These are phyloP conservation scores for Entoloma clypeatum DNA, from an alignment of 1,284 basidiomycete species.

Conservation along the genomic window DNA sequence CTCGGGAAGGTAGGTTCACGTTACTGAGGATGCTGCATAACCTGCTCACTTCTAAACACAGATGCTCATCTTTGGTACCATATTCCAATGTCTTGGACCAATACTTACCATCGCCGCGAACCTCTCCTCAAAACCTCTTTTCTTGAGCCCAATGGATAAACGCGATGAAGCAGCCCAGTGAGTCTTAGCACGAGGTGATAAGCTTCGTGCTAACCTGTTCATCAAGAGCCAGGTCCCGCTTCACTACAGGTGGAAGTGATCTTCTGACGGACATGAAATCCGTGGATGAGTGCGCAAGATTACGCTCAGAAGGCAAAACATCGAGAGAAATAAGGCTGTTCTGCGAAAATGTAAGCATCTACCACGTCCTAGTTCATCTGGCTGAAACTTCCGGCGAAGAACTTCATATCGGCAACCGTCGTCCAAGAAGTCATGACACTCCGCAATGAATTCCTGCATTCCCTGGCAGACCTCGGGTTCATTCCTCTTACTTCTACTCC, in stretches of 20 bases:
- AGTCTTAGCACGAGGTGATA: conserved; percentile 18
- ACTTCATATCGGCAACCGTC: conserved; percentile 77
- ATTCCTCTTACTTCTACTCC: conserved; percentile 45
- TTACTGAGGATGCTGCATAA: background rate
- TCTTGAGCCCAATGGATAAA: conserved; percentile 78
- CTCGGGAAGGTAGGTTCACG: conserved; percentile 68
- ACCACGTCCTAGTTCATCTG: background rate
- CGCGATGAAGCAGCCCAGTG: conserved; percentile 76
- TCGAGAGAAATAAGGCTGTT: conserved; percentile 54
- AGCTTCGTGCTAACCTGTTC: conserved; percentile 7
- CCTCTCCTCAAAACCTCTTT: conserved; percentile 85
- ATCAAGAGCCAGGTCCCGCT: conserved; percentile 63
- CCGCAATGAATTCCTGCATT: conserved; percentile 73
- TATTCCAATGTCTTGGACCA: conserved; percentile 77
- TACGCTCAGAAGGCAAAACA: conserved; percentile 49
- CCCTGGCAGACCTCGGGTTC: conserved; percentile 76
- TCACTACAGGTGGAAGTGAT: conserved; percentile 77
- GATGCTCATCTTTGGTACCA: conserved; percentile 83
- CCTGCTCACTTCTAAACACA: conserved; percentile 24
- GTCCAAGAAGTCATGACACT: conserved; percentile 82
- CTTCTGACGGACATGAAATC: conserved; percentile 80
- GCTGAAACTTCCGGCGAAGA: conserved; percentile 37
- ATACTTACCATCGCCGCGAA: conserved; percentile 81
- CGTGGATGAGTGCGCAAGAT: conserved; percentile 62
- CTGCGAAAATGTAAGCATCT: conserved; percentile 65